Base-by-base conservation (phyloP, 1,139 yeast genomes). In the Meyerozyma carpophila region DNA sequence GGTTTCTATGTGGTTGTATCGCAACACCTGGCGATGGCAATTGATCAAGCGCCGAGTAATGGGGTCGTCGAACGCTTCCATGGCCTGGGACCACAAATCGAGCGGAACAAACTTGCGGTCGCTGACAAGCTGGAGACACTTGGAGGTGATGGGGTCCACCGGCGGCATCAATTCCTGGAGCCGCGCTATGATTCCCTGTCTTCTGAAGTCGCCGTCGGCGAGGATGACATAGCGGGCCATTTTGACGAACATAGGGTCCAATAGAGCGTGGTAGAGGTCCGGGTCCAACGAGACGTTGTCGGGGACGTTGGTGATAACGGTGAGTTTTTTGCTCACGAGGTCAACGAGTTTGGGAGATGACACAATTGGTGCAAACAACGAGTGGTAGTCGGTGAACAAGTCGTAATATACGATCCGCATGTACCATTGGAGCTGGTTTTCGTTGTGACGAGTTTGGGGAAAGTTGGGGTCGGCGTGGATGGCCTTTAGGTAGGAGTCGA, bases 141-240 rank as follows among this genome's bases (percentile, higher is more conserved):
- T 21, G 9, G 31, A n/a, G n/a, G 44, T 27, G n/a, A 36, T 34
- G 13, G 29, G 36, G 3, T 32, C 25, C 3, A 11, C 26, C 21
- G 9, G n/a, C 16, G 13, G 37, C 28, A 4, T 27, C 14, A 8
- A 44, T 29, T 43, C 50, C 8, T 14, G 14, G n/a, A 51, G 36
- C 36, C 43, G 43, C 29, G 32, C 34, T 16, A 32, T 29, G 8
- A 50, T 40, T 11, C 46, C 42, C 25, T 39, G 39, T 24, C 44
- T 47, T 14, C 54, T 45, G 27, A 45, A 47, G 38, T 51, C 54
- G 2, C 49, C 41, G 29, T 48, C 54, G 37, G 50, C 42, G 20
- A 51, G 44, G 13, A 51, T 26, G 34, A 43, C 46, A 37, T 41
- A 47, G 7, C 44, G 41, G 37, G 47, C 43, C 31, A 51, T 44